These are phyloP conservation scores for Tremella mesenterica DNA, from an alignment of 768 basidiomycete species.

Conservation along the genomic window DNA sequence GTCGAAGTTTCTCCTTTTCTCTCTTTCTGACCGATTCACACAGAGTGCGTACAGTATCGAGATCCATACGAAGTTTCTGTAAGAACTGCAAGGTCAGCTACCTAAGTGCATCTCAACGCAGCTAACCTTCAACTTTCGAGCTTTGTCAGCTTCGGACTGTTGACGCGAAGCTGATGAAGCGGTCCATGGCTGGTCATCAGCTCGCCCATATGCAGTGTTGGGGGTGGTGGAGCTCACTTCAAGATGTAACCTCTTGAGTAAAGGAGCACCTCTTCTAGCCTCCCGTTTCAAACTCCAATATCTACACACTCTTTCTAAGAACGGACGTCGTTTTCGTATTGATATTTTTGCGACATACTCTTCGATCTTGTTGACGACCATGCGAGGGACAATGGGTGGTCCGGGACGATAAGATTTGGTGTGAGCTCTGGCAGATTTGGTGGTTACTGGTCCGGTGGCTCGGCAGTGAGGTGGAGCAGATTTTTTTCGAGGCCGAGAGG, in stretches of 20 bases:
- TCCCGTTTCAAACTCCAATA: slow-evolving; percentile 99
- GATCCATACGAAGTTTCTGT: slow-evolving; percentile 61
- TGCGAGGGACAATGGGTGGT: slow-evolving; percentile 78
- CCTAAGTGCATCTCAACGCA: not conserved
- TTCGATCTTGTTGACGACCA: slow-evolving; percentile 70
- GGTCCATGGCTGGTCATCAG: slow-evolving; percentile 66
- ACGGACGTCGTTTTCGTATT: slow-evolving; percentile 66
- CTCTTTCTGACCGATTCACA: slow-evolving; percentile 64
- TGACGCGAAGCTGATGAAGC: slow-evolving; percentile 56
- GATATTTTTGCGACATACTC: slow-evolving; percentile 63
- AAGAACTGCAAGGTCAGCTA: slow-evolving; percentile 48
- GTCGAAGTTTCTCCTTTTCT: slow-evolving; percentile 65
- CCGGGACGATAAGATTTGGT: slow-evolving; percentile 86
- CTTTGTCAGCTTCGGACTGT: slow-evolving; percentile 73
- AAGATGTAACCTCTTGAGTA: slow-evolving; percentile 83
- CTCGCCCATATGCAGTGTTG: not conserved
- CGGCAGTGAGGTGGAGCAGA: slow-evolving; percentile 1
- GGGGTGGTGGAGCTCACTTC: slow-evolving; percentile 51
- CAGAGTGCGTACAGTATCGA: slow-evolving; percentile 62
- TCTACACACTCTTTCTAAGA: slow-evolving; percentile 66
- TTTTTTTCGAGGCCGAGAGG: slow-evolving; percentile 15
- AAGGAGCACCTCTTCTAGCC: slow-evolving; percentile 80
- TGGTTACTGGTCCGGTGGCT: slow-evolving; percentile 39
- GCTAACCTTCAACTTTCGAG: slow-evolving; percentile 68
- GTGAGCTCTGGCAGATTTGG: slow-evolving; percentile 80